Evolutionary conservation across 768 basidiomycete genomes (phyloP).

Genomic region (Psilocybe azurescens): DNA sequence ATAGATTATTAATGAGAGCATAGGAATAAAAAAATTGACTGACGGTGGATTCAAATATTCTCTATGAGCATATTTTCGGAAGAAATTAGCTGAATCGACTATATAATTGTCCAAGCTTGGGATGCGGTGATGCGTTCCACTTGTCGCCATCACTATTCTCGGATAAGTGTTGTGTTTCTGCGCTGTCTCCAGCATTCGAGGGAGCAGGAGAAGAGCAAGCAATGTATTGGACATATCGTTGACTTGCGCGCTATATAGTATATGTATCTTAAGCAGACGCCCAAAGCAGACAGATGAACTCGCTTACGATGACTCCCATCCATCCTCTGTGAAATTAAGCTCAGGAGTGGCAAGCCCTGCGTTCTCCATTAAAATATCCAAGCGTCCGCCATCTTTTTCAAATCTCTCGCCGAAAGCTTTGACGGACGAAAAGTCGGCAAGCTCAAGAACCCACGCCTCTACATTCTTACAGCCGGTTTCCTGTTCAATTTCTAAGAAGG

Average conservation of each 20-base stretch:
- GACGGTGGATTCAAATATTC: slow-evolving; percentile 33
- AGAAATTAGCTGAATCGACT: slow-evolving; percentile 31
- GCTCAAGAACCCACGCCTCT: slow-evolving; percentile 47
- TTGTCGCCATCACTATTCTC: slow-evolving; percentile 47
- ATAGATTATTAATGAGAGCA: neutral
- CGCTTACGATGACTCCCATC: slow-evolving; percentile 45
- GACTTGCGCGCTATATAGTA: slow-evolving; percentile 45
- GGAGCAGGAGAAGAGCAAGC: slow-evolving; percentile 46
- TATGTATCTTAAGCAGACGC: neutral
- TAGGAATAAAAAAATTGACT: neutral
- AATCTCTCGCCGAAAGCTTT: slow-evolving; percentile 41
- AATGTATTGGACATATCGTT: slow-evolving; percentile 49
- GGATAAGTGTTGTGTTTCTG: slow-evolving; percentile 34
- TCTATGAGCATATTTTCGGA: slow-evolving; percentile 35
- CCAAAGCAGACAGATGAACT: too few relatives aligned
- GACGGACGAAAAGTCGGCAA: slow-evolving; percentile 46
- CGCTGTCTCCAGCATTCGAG: slow-evolving; percentile 44
- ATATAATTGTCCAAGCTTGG: slow-evolving; percentile 27
- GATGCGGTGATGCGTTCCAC: slow-evolving; percentile 43
- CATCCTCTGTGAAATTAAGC: slow-evolving; percentile 33
- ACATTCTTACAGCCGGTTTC: slow-evolving; percentile 38
- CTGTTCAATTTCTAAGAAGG: slow-evolving; percentile 28
- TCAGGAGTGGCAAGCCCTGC: slow-evolving; percentile 16
- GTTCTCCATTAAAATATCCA: slow-evolving; percentile 39
- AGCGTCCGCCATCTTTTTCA: slow-evolving; percentile 34